phyloP scores from a whole-genome alignment of 495 filamentous ascomycete species.

The Pseudotulostoma volvatum region DNA sequence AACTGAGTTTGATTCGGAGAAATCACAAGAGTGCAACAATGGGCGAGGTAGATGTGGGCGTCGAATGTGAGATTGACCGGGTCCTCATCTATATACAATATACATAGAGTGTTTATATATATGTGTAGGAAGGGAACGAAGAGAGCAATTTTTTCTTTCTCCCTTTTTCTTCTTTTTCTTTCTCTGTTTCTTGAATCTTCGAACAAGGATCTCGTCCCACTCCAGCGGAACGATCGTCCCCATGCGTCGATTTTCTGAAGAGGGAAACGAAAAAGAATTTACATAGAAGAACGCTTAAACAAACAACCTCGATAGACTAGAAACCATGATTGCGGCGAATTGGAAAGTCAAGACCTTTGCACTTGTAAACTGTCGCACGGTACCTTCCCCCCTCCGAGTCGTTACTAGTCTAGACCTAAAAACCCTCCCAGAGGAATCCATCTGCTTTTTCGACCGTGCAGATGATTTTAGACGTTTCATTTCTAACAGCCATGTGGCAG shows the following conservation, averaged over 20 bases:
- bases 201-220: background rate
- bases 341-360: background rate
- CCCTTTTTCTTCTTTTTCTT: too few relatives aligned
- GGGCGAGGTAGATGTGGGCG: too few relatives aligned
- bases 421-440: background rate
- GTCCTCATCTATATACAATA: too few relatives aligned
- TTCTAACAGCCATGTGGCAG: conserved; percentile 14
- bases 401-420: background rate
- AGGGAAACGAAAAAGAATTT: background rate
- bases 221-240: background rate
- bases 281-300: background rate
- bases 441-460: background rate
- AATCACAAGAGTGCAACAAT: too few relatives aligned
- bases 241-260: background rate
- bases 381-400: too few relatives aligned
- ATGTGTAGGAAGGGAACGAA: too few relatives aligned
- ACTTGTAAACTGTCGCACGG: too few relatives aligned
- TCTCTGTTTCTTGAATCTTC: background rate
- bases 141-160: too few relatives aligned
- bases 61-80: too few relatives aligned
- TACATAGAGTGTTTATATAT: too few relatives aligned
- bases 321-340: background rate
- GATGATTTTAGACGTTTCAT: background rate
- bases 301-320: too few relatives aligned
- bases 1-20: too few relatives aligned